Evolutionary conservation across 2,329 filamentous ascomycete species (phyloP).

Genomic region (Aspergillus versicolor): DNA sequence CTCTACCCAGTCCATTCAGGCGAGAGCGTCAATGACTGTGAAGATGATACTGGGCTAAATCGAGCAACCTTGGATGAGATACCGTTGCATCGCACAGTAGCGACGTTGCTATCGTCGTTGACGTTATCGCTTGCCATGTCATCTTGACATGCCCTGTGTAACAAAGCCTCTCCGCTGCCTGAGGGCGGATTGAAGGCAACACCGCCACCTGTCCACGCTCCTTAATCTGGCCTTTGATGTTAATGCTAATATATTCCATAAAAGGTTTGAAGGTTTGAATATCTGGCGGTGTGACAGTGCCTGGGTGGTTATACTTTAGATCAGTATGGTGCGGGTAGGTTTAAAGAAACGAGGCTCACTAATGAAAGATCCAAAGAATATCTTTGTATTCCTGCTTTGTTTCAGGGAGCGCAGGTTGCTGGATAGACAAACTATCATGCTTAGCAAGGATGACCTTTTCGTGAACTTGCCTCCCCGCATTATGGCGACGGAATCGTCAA

Average conservation of each 20-base stretch:
- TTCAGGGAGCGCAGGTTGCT: background rate
- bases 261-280: background rate
- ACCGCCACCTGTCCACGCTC: background rate
- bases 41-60: too few species aligned
- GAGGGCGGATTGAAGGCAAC: background rate
- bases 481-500: background rate
- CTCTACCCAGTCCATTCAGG: too few species aligned
- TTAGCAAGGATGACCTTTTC: background rate
- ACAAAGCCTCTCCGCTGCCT: background rate
- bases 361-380: background rate
- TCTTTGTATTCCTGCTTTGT: background rate
- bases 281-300: background rate
- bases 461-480: background rate
- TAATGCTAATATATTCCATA: background rate
- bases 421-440: background rate
- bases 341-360: background rate
- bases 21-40: too few species aligned
- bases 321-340: background rate
- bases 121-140: too few species aligned
- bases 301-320: background rate
- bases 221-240: background rate
- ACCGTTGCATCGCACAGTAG: too few species aligned
- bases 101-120: too few species aligned
- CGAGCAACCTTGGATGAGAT: too few species aligned
- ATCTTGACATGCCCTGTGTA: background rate